Evolutionary conservation across 2,329 filamentous ascomycete genomes (phyloP).

Genomic region (Tolypocladium tropicale): DNA sequence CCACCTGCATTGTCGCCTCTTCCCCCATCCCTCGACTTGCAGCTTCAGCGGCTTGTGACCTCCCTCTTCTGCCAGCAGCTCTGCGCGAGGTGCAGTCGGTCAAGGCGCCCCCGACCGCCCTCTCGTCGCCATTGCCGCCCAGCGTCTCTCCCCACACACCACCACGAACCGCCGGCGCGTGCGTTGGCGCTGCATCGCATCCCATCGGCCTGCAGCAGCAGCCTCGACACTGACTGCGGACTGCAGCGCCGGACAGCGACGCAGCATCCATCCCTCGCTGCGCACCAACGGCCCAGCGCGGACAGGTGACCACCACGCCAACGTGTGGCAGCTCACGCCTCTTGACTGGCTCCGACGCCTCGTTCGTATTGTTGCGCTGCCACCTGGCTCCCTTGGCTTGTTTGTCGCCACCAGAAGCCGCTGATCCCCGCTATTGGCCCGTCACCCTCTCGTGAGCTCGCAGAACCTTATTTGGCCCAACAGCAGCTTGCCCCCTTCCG

Average conservation of each 20-base stretch:
- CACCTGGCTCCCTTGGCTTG: neutral
- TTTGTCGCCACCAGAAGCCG: neutral
- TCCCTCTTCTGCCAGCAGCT: neutral
- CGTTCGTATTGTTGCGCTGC: neutral
- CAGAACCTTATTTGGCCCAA: neutral
- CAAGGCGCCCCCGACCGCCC: neutral
- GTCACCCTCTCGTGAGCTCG: neutral
- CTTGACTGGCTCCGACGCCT: neutral
- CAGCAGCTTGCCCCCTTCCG: neutral
- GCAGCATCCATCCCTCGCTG: conserved; percentile 1
- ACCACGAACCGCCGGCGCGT: neutral
- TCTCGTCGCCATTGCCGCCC: neutral
- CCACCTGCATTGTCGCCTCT: neutral
- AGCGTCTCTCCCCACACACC: neutral
- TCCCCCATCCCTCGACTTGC: neutral
- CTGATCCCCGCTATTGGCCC: neutral
- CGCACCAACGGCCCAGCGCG: neutral
- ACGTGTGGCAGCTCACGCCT: neutral
- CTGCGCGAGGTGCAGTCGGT: conserved; percentile 2
- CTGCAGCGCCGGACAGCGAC: neutral
- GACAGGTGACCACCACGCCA: neutral
- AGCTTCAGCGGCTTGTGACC: neutral
- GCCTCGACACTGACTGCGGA: neutral
- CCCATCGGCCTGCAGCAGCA: neutral
- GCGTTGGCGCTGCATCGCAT: conserved; percentile 2